These are phyloP conservation scores for Trametes meyenii DNA, from an alignment of 768 basidiomycete species.

Conservation along the genomic window DNA sequence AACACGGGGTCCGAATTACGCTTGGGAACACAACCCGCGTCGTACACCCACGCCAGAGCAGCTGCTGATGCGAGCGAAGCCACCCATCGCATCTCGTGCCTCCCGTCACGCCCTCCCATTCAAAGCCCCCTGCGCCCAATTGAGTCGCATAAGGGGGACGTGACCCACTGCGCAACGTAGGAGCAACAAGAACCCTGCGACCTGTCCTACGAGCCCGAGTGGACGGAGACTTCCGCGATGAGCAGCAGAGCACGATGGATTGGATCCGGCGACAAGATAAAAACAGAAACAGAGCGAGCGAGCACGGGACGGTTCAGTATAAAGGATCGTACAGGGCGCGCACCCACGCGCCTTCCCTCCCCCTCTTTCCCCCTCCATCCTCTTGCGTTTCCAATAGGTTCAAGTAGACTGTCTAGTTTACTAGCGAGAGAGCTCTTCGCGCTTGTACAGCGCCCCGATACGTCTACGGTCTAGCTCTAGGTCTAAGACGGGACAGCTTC, in stretches of 20 bases:
- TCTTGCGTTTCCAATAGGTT: neutral
- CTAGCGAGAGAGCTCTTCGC: neutral
- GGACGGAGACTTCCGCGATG: conserved; percentile 2
- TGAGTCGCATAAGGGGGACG: neutral
- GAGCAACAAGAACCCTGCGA: neutral
- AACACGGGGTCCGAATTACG: neutral
- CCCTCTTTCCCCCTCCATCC: neutral
- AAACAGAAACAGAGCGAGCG: neutral
- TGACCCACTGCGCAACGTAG: neutral
- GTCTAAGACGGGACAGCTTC: conserved; percentile 10
- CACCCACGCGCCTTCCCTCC: conserved; percentile 3
- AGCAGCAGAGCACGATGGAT: neutral
- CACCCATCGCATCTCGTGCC: conserved; percentile 2
- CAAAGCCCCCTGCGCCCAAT: neutral
- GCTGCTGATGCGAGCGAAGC: conserved; percentile 10
- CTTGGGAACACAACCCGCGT: neutral
- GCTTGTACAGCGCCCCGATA: too few species aligned
- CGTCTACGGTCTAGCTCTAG: conserved; percentile 13
- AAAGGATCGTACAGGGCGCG: conserved; percentile 10
- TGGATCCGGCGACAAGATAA: neutral
- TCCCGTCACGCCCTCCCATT: neutral
- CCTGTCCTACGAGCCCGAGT: neutral
- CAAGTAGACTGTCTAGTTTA: neutral
- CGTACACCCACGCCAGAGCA: conserved; percentile 1
- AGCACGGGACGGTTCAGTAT: neutral